Evolutionary conservation across 2,329 filamentous ascomycete species (phyloP).

Genomic region (Nemania diffusa): DNA sequence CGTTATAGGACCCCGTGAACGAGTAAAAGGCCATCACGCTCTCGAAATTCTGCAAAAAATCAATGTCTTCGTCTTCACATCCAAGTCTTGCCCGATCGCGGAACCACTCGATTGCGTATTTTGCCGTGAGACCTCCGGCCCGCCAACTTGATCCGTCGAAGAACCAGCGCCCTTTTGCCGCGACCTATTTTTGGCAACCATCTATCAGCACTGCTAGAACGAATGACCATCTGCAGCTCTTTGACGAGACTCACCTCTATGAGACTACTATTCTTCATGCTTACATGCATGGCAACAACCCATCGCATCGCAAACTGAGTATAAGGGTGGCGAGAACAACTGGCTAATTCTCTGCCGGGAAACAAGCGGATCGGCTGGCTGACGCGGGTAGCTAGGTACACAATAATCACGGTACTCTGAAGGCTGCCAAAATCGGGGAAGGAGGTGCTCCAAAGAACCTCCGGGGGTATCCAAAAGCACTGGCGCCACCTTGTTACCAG

Average conservation of each 20-base stretch:
- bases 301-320: constrained; percentile 24
- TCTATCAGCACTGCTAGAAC: background rate
- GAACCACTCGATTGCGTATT: constrained; percentile 24
- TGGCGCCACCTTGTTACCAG: constrained; percentile 28
- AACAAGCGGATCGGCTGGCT: constrained; percentile 15
- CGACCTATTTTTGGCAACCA: constrained; percentile 11
- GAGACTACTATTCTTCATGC: constrained; percentile 25
- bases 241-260: constrained; percentile 11
- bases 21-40: constrained; percentile 28
- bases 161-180: constrained; percentile 29
- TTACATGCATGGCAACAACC: constrained; percentile 20
- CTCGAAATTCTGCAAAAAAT: constrained; percentile 23
- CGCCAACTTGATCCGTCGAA: constrained; percentile 26
- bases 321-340: constrained; percentile 11
- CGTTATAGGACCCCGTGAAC: constrained; percentile 12
- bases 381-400: constrained; percentile 25
- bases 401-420: constrained; percentile 22
- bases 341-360: background rate
- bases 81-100: constrained; percentile 10
- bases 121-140: constrained; percentile 20
- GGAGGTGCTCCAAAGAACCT: constrained; percentile 20
- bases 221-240: no score
- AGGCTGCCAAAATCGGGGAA: constrained; percentile 26
- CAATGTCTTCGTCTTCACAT: constrained; percentile 26
- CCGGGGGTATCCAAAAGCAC: constrained; percentile 30